phyloP scores from a whole-genome alignment of 148 eudicot genomes.

The Hydrangea macrophylla region DNA sequence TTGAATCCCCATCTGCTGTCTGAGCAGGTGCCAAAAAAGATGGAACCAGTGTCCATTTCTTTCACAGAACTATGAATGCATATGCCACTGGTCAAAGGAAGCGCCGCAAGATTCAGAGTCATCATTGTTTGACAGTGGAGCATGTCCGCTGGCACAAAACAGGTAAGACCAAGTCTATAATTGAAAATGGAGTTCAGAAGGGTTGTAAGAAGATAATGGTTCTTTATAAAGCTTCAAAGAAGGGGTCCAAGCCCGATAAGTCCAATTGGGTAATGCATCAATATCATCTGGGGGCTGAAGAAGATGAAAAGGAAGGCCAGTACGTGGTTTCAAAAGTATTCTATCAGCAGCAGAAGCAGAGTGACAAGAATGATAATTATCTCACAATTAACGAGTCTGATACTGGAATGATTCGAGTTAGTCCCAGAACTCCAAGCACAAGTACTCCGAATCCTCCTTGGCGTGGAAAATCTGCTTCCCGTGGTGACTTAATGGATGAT shows the following conservation, averaged over 20 bases:
- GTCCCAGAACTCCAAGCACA: constrained; percentile 69
- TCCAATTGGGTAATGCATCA: constrained; percentile 90
- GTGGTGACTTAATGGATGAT: constrained; percentile 37
- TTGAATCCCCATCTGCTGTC: not conserved
- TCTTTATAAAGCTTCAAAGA: constrained; percentile 46
- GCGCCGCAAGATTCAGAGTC: constrained; percentile 50
- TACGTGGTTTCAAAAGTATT: constrained; percentile 72
- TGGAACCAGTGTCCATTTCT: constrained; percentile 62
- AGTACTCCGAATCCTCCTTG: constrained; percentile 47
- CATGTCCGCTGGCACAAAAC: constrained; percentile 83
- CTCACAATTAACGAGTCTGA: constrained; percentile 26
- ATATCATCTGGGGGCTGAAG: constrained; percentile 66
- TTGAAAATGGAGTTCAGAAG: constrained; percentile 61
- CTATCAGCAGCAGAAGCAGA: constrained; percentile 43
- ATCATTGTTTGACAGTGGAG: constrained; percentile 25
- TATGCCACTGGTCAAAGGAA: constrained; percentile 74
- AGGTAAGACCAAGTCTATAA: constrained; percentile 64
- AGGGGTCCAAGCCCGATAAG: constrained; percentile 52
- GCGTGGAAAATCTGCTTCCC: constrained; percentile 27
- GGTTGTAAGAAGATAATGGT: constrained; percentile 84
- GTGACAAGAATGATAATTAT: constrained; percentile 23
- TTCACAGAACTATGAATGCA: constrained; percentile 64
- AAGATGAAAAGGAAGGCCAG: constrained; percentile 61
- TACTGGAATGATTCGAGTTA: constrained; percentile 16
- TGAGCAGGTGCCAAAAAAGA: constrained; percentile 62